These are phyloP conservation scores for Candida koratica DNA, from an alignment of 805 yeast species.

Conservation along the genomic window DNA sequence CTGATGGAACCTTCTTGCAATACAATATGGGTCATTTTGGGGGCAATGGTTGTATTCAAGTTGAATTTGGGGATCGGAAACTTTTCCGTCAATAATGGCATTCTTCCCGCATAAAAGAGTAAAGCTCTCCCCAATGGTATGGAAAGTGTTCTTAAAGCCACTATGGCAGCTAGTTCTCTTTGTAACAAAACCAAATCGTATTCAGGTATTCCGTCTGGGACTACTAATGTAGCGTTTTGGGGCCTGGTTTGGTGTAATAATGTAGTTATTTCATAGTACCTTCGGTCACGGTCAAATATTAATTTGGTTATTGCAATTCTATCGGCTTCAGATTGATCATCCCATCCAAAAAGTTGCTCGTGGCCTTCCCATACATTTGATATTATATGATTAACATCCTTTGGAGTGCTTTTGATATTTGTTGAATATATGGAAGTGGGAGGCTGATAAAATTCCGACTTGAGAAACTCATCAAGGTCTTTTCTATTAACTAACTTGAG, in stretches of 20 bases:
- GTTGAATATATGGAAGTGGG: constrained; percentile 13
- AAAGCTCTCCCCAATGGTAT: constrained; percentile 79
- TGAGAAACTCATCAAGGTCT: constrained; percentile 46
- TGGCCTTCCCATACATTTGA: constrained; percentile 33
- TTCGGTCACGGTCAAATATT: constrained; percentile 71
- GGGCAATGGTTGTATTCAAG: constrained; percentile 60
- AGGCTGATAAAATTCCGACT: constrained; percentile 15
- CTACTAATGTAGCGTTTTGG: constrained; percentile 47
- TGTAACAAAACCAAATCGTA: constrained; percentile 54
- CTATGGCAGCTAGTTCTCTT: constrained; percentile 54
- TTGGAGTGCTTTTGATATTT: constrained; percentile 4
- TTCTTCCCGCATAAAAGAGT: constrained; percentile 59
- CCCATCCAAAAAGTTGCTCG: constrained; percentile 59
- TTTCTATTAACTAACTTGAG: constrained; percentile 63
- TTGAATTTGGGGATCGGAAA: constrained; percentile 76
- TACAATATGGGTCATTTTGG: constrained; percentile 60
- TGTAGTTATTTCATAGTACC: constrained; percentile 73
- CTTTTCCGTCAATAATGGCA: constrained; percentile 80
- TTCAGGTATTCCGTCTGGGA: constrained; percentile 44
- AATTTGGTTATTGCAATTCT: constrained; percentile 62
- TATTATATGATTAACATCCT: constrained; percentile 41
- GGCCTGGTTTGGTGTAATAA: constrained; percentile 66
- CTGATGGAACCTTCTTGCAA: constrained; percentile 52
- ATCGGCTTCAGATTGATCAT: constrained; percentile 67
- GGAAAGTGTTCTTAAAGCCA: constrained; percentile 68